Evolutionary conservation across 768 basidiomycete genomes (phyloP).

Genomic region (Phlebiopsis gigantea): DNA sequence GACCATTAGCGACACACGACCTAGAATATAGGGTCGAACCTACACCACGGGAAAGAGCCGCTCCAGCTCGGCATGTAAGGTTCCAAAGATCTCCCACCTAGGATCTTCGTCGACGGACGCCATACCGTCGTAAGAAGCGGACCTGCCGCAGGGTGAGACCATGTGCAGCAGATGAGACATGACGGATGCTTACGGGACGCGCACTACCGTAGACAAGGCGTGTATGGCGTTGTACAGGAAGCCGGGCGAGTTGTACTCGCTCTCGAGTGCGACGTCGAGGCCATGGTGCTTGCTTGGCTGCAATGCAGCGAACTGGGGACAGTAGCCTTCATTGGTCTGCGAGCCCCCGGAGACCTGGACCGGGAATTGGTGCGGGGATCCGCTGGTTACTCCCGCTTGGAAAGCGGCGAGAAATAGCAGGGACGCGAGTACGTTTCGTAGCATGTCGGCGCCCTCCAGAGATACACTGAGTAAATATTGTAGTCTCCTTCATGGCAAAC

Average conservation of each 20-base stretch:
- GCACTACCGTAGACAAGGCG: constrained; percentile 14
- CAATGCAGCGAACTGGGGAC: constrained; percentile 21
- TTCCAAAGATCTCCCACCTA: constrained; percentile 34
- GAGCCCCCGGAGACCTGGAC: background rate
- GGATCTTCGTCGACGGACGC: constrained; percentile 40
- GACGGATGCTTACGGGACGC: background rate
- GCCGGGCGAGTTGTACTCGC: constrained; percentile 24
- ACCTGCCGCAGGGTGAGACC: constrained; percentile 27
- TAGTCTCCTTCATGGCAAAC: background rate
- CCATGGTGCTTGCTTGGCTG: constrained; percentile 25
- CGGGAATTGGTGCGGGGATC: background rate
- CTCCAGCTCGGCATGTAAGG: constrained; percentile 35
- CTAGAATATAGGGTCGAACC: constrained; percentile 11
- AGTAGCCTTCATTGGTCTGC: background rate
- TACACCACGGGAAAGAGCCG: constrained; percentile 60
- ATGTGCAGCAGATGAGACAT: background rate
- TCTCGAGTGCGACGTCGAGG: constrained; percentile 28
- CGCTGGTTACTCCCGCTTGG: background rate
- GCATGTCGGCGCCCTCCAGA: background rate
- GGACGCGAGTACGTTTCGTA: background rate
- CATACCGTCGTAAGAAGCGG: constrained; percentile 46
- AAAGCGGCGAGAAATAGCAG: background rate
- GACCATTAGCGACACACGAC: background rate
- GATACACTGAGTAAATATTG: no score
- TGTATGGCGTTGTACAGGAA: constrained; percentile 32